phyloP scores from a whole-genome alignment of 768 basidiomycete genomes.

The Pilatotrama ljubarskyi region DNA sequence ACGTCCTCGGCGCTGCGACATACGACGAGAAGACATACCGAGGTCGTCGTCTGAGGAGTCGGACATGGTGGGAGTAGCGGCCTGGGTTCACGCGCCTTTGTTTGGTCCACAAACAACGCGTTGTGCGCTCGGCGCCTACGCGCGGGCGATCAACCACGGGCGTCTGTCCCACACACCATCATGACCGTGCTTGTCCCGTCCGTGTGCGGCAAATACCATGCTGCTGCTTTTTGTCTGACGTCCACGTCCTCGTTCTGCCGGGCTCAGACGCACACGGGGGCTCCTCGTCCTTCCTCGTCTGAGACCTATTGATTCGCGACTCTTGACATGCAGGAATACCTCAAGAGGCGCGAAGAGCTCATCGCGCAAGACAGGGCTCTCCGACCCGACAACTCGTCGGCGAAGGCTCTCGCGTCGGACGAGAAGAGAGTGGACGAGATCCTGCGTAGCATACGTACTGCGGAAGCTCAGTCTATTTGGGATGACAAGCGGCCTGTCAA shows the following conservation, averaged over 20 bases:
- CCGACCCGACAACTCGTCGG: constrained; percentile 25
- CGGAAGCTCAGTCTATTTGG: constrained; percentile 64
- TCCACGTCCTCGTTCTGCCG: too few species aligned
- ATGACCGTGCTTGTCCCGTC: too few species aligned
- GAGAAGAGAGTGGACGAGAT: constrained; percentile 58
- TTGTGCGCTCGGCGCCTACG: constrained; percentile 7
- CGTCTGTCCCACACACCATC: background rate
- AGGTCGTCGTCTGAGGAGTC: constrained; percentile 28
- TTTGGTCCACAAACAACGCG: constrained; percentile 16
- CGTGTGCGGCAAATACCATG: too few species aligned
- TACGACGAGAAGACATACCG: constrained; percentile 17
- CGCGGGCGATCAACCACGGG: constrained; percentile 2
- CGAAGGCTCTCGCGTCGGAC: constrained; percentile 22
- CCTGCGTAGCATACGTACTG: constrained; percentile 52
- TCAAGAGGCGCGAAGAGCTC: constrained; percentile 24
- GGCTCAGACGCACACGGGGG: too few species aligned
- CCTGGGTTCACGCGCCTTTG: constrained; percentile 15
- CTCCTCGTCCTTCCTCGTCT: too few species aligned
- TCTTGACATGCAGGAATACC: constrained; percentile 27
- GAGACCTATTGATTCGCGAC: too few species aligned
- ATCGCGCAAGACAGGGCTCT: constrained; percentile 31
- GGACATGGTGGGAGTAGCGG: constrained; percentile 21
- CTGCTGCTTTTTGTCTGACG: background rate
- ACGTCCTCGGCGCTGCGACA: constrained; percentile 1
- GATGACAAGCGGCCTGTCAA: constrained; percentile 38